phyloP scores from a whole-genome alignment of 2,329 filamentous ascomycete species.

The Diaporthe sp. region DNA sequence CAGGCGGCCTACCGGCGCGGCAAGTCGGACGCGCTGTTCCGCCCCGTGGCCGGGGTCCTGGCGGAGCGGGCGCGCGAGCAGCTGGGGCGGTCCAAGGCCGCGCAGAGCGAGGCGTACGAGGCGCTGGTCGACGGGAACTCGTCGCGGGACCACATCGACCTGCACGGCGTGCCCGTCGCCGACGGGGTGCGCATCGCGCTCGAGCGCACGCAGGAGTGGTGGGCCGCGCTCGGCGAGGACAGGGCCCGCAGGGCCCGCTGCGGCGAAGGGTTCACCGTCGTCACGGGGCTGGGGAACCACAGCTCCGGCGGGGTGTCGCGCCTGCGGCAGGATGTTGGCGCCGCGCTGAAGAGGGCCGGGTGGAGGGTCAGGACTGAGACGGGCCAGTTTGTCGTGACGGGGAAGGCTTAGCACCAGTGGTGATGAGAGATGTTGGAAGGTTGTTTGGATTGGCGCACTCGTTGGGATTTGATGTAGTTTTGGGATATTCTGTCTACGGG shows the following conservation, averaged over 20 bases:
- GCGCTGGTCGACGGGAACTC: slow-evolving; percentile 78
- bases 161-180: slow-evolving; percentile 86
- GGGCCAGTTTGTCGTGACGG: slow-evolving; percentile 79
- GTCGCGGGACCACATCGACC: slow-evolving; percentile 72
- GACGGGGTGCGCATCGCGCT: slow-evolving; percentile 86
- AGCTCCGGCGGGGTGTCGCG: slow-evolving; percentile 82
- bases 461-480: not conserved
- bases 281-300: slow-evolving; percentile 87
- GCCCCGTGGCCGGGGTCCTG: slow-evolving; percentile 83
- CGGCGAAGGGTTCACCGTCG: slow-evolving; percentile 74
- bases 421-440: not conserved
- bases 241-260: slow-evolving; percentile 63
- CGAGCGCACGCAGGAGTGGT: slow-evolving; percentile 80
- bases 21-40: slow-evolving; percentile 80
- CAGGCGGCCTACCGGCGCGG: slow-evolving; percentile 60
- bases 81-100: slow-evolving; percentile 67
- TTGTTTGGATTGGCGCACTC: not conserved
- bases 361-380: slow-evolving; percentile 85
- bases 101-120: slow-evolving; percentile 78
- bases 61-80: slow-evolving; percentile 78
- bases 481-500: not conserved
- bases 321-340: slow-evolving; percentile 84
- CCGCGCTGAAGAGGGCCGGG: slow-evolving; percentile 80
- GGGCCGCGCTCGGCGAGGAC: slow-evolving; percentile 78
- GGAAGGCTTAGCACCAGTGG: slow-evolving; percentile 51